Evolutionary conservation across 2,329 filamentous ascomycete species (phyloP).

Genomic region (Nemania abortiva): DNA sequence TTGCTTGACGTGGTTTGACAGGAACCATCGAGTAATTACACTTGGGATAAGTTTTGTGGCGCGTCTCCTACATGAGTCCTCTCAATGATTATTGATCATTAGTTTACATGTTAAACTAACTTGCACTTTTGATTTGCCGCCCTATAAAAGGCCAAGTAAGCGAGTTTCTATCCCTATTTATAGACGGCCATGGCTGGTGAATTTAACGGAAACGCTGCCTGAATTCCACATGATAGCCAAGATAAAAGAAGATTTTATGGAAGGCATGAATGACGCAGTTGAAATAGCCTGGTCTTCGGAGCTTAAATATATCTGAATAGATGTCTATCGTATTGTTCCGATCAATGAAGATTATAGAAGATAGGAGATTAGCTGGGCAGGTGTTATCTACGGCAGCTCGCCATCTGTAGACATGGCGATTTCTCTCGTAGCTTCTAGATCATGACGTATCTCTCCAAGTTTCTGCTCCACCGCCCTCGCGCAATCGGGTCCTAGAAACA

Average conservation of each 20-base stretch:
- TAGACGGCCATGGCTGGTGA: too few relatives aligned
- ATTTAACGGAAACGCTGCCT: too few relatives aligned
- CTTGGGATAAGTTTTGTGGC: slow-evolving; percentile 11
- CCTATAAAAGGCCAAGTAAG: too few relatives aligned
- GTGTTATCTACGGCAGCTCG: slow-evolving; percentile 17
- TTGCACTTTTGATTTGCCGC: too few relatives aligned
- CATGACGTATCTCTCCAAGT: slow-evolving; percentile 31
- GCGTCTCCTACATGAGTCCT: slow-evolving; percentile 11
- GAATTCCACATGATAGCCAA: too few relatives aligned
- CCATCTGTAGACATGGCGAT: slow-evolving; percentile 34
- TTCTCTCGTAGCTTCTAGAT: slow-evolving; percentile 39
- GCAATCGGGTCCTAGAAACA: slow-evolving; percentile 39
- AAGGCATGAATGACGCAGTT: background rate
- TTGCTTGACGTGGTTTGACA: slow-evolving; percentile 17
- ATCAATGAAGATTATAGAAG: slow-evolving; percentile 20
- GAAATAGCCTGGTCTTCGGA: slow-evolving; percentile 10
- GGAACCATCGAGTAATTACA: slow-evolving; percentile 10
- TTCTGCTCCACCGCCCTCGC: slow-evolving; percentile 31
- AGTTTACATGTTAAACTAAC: too few relatives aligned
- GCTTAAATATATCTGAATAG: slow-evolving; percentile 21
- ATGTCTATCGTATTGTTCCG: slow-evolving; percentile 14
- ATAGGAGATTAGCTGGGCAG: slow-evolving; percentile 6
- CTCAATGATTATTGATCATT: background rate
- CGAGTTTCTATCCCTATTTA: too few relatives aligned
- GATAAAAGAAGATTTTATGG: too few relatives aligned